phyloP scores from a whole-genome alignment of 2,329 filamentous ascomycete genomes.

The Davidsoniella australis region DNA sequence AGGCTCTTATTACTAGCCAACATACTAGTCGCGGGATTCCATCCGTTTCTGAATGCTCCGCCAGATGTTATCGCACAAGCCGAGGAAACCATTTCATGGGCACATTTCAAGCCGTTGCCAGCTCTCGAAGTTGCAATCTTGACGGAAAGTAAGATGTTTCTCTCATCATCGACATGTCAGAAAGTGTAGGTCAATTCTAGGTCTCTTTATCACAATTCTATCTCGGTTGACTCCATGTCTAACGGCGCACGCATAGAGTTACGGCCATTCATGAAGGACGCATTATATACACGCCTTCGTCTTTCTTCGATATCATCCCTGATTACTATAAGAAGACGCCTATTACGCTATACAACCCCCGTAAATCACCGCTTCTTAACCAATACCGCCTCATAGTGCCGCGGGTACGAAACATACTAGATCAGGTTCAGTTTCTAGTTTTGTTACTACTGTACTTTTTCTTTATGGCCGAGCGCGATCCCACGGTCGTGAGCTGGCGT shows the following conservation, averaged over 20 bases:
- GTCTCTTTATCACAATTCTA: background rate
- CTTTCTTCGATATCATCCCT: conserved; percentile 68
- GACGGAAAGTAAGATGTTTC: conserved; percentile 62
- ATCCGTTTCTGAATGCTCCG: conserved; percentile 72
- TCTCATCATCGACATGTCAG: conserved; percentile 62
- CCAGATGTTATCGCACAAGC: conserved; percentile 41
- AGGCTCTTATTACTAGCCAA: conserved; percentile 60
- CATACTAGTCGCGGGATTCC: conserved; percentile 67
- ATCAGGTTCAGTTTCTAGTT: conserved; percentile 55
- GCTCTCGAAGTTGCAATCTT: conserved; percentile 72
- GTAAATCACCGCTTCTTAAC: conserved; percentile 58
- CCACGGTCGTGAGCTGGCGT: conserved; percentile 34
- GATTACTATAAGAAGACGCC: conserved; percentile 75
- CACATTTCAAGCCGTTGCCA: conserved; percentile 44
- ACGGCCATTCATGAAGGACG: conserved; percentile 68
- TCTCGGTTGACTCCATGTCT: background rate
- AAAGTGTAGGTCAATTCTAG: conserved; percentile 36
- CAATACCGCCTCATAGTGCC: conserved; percentile 76
- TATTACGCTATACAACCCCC: conserved; percentile 64
- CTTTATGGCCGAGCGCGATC: conserved; percentile 53
- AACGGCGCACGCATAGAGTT: conserved; percentile 25
- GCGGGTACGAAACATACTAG: conserved; percentile 57
- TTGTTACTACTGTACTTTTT: conserved; percentile 52
- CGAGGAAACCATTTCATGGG: conserved; percentile 30
- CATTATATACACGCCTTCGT: conserved; percentile 66